phyloP scores from a whole-genome alignment of 176 grass and related monocot species.

The Carex myosuroides region DNA sequence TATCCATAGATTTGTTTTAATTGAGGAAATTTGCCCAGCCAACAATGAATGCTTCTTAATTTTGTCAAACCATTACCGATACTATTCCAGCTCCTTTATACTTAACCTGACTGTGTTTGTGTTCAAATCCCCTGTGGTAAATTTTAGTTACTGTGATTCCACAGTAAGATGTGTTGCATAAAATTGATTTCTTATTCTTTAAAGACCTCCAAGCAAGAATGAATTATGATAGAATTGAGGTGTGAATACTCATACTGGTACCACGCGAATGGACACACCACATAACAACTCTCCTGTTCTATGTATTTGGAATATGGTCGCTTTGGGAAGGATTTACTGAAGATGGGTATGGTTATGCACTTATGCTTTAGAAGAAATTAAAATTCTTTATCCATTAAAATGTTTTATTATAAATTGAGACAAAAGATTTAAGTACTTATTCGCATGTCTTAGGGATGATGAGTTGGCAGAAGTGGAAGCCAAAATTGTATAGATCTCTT shows the following conservation, averaged over 20 bases:
- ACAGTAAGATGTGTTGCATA: not conserved
- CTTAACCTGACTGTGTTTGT: not conserved
- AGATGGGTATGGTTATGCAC: conserved; percentile 47
- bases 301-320: conserved; percentile 86
- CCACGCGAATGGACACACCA: conserved; percentile 84
- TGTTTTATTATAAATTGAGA: not conserved
- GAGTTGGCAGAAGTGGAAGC: conserved; percentile 84
- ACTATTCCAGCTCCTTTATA: not conserved
- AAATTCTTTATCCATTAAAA: no score
- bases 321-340: conserved; percentile 90
- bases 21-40: no score
- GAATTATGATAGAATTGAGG: not conserved
- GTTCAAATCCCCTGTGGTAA: not conserved
- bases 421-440: not conserved
- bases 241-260: conserved; percentile 38
- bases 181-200: not conserved
- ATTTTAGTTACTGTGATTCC: not conserved
- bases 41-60: no score
- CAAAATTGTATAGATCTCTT: no score
- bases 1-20: no score
- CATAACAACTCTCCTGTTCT: conserved; percentile 77
- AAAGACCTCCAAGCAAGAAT: not conserved
- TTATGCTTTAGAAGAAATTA: not conserved
- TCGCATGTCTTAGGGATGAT: conserved; percentile 44
- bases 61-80: no score